phyloP scores from a whole-genome alignment of 257 asterid genomes.

The Plantago major region DNA sequence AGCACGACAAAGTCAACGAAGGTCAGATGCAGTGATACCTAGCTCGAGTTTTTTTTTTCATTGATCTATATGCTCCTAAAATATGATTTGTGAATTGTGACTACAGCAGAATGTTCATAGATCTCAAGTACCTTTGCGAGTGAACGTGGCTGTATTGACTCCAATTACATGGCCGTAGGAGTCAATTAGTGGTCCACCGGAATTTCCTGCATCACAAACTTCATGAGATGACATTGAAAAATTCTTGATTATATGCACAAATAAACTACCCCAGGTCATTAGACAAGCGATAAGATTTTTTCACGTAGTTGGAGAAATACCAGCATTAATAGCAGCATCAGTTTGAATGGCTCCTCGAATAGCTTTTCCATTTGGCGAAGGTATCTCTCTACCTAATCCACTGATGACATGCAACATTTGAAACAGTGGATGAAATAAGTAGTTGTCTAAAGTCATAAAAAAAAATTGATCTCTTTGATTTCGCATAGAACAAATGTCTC shows the following conservation, averaged over 20 bases:
- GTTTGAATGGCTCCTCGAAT: conserved; percentile 93
- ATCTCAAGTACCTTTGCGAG: conserved; percentile 63
- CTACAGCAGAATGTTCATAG: too few species aligned
- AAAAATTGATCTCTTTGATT: neutral
- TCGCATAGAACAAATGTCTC: conserved; percentile 7
- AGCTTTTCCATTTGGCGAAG: conserved; percentile 84
- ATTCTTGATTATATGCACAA: too few species aligned
- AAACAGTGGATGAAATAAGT: conserved; percentile 8
- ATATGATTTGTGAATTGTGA: too few species aligned
- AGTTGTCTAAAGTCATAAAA: neutral
- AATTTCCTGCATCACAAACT: conserved; percentile 61
- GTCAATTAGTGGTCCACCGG: conserved; percentile 84
- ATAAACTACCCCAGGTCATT: too few species aligned
- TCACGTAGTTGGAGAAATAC: conserved; percentile 23
- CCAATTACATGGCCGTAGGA: conserved; percentile 82
- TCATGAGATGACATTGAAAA: neutral
- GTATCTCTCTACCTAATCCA: conserved; percentile 93
- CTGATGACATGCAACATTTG: conserved; percentile 58
- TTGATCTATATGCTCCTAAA: too few species aligned
- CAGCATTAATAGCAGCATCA: conserved; percentile 90
- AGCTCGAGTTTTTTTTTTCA: too few species aligned
- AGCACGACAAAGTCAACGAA: too few species aligned
- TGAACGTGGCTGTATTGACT: conserved; percentile 83
- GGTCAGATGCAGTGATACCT: too few species aligned
- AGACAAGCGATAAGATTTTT: too few species aligned